Percentiles rank a stretch among this genome's conserved stretches.
Conservation (phyloP, 148 eudicot genomes). For the Nepenthes mirabilis region DNA sequence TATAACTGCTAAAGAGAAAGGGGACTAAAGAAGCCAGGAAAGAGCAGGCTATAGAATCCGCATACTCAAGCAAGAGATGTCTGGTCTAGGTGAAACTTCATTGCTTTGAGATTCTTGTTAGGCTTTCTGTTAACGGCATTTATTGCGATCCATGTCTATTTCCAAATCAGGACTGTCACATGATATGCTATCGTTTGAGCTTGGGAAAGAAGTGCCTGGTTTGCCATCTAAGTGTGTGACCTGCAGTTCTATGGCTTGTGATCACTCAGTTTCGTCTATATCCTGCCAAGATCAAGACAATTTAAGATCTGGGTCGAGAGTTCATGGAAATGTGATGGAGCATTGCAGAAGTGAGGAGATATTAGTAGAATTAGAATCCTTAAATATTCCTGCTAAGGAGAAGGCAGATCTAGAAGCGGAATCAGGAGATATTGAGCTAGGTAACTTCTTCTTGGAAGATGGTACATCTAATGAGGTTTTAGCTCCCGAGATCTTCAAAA, state of each 20-base stretch:
- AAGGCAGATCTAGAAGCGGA: conserved; percentile 25
- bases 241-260: conserved; percentile 7
- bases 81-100: conserved; percentile 45
- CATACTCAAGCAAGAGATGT: conserved; percentile 78
- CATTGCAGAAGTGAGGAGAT: conserved; percentile 12
- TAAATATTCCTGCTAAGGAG: conserved; percentile 17
- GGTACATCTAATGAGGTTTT: conserved; percentile 24
- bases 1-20: conserved; percentile 59
- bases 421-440: conserved; percentile 55
- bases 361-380: conserved; percentile 16
- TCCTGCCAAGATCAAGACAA: conserved; percentile 10
- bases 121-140: background rate
- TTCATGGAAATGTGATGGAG: conserved; percentile 16
- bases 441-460: conserved; percentile 65
- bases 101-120: background rate
- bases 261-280: conserved; percentile 8
- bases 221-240: conserved; percentile 6
- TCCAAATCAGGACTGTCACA: conserved; percentile 53
- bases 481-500: conserved; percentile 34
- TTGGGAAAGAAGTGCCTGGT: conserved; percentile 24
- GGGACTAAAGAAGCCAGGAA: conserved; percentile 67
- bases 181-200: conserved; percentile 35
- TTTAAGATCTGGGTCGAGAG: conserved; percentile 13
- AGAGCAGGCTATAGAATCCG: conserved; percentile 66
- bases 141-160: conserved; percentile 6